Conservation (phyloP, 176 grass and related monocot genomes). For the Oryza glaberrima region DNA sequence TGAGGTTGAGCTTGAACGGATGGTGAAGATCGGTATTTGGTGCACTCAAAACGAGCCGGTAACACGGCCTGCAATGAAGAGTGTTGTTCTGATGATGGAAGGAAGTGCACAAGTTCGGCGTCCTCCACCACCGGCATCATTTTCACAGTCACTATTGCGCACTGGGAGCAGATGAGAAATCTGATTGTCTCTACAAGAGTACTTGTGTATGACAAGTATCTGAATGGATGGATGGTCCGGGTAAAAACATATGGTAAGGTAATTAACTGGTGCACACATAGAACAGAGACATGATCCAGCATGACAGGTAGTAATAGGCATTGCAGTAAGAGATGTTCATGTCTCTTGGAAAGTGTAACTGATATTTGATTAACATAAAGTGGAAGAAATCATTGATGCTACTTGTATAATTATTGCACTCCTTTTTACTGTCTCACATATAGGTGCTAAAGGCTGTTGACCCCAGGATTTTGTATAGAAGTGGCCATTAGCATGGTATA, state of each 20-base stretch:
- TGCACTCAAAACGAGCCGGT: conserved; percentile 59
- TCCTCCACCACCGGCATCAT: conserved; percentile 39
- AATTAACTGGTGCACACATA: neutral
- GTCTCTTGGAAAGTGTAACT: neutral
- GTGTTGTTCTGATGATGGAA: conserved; percentile 56
- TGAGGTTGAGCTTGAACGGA: conserved; percentile 38
- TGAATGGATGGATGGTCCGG: no score
- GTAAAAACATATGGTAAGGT: neutral
- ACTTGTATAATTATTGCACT: neutral
- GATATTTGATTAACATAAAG: neutral
- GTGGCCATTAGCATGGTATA: neutral
- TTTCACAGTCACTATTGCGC: conserved; percentile 26
- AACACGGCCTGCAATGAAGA: conserved; percentile 50
- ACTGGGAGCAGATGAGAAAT: conserved; percentile 18
- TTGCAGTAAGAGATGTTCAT: neutral
- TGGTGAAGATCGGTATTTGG: conserved; percentile 57
- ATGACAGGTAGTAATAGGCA: no score
- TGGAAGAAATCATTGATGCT: neutral
- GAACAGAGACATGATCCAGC: neutral
- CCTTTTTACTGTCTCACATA: neutral
- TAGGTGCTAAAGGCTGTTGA: neutral
- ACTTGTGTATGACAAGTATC: no score
- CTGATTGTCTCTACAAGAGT: neutral
- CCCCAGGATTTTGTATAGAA: neutral
- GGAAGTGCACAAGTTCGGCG: conserved; percentile 41